Evolutionary conservation across 805 yeast species (phyloP).

Genomic region (Metschnikowia santaceciliae): DNA sequence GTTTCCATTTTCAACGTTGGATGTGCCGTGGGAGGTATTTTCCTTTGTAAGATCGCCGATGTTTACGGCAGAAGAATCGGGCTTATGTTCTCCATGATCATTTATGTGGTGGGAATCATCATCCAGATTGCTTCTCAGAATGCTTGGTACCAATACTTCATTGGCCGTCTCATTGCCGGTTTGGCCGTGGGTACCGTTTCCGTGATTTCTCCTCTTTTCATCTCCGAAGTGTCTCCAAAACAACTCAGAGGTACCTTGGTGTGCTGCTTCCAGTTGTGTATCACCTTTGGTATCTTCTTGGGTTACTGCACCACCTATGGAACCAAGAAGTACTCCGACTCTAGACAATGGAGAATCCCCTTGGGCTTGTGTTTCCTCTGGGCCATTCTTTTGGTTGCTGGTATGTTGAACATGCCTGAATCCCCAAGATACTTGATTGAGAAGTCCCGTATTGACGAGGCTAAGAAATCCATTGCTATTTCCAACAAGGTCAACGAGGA

Average conservation of each 20-base stretch:
- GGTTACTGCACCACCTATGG: constrained; percentile 68
- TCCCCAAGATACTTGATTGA: constrained; percentile 62
- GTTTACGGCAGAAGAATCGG: constrained; percentile 56
- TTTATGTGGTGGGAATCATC: constrained; percentile 58
- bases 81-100: constrained; percentile 47
- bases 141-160: constrained; percentile 54
- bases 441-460: constrained; percentile 47
- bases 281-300: constrained; percentile 65
- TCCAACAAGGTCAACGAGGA: constrained; percentile 54
- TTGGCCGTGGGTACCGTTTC: constrained; percentile 70
- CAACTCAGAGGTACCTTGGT: constrained; percentile 67
- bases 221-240: constrained; percentile 67
- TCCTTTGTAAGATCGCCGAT: constrained; percentile 56
- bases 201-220: constrained; percentile 61
- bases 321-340: constrained; percentile 48
- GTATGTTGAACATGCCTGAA: constrained; percentile 62
- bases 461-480: constrained; percentile 48
- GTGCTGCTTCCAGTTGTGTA: constrained; percentile 63
- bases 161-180: constrained; percentile 64
- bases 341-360: constrained; percentile 66
- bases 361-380: constrained; percentile 46
- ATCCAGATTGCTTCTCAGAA: constrained; percentile 53
- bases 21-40: constrained; percentile 68
- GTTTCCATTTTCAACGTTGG: constrained; percentile 60
- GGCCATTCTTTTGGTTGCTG: constrained; percentile 45